Base-by-base conservation (phyloP, 2,329 filamentous ascomycete genomes). In the Talaromyces sp. region DNA sequence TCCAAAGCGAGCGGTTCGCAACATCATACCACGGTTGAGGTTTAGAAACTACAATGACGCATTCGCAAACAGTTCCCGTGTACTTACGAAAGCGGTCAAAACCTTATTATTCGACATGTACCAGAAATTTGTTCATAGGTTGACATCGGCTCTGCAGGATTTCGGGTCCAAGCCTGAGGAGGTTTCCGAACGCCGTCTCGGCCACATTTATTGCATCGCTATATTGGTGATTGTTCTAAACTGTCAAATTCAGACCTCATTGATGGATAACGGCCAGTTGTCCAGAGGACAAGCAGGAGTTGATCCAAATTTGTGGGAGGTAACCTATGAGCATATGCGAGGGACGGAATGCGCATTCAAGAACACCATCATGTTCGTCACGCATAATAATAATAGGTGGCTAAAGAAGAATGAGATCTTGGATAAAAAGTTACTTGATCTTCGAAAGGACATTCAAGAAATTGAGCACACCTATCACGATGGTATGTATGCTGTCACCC, bases 61-160 rank as follows among this genome's bases (percentile, higher is more conserved):
- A 29, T 31, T 13, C 19, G 34, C 56, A 3, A 59, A 54, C n/a
- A 51, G 40, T 1, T 67, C 65, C 2, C 67, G 67, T n/a, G 58
- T 34, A 4, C 54, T 65, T 17, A 65, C 59, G n/a, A 68, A 40
- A 47, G 34, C 58, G 22, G 59, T 67, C 7, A 68, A 68, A 22
- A 29, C 45, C 38, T 13, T 68, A 27, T 27, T 67, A 2, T 64
- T 67, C 10, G 36, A 59, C 7, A 45, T 65, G 11, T 68, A 67
- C 54, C 11, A 22, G 3, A 6, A 31, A 5, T 31, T 58, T 22
- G 34, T 65, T 2, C 1, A 60, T 17, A 58, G 54, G 8, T 11
- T 67, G 61, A 45, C 64, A 8, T 19, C n/a, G 3, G 58, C 54
- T 40, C 49, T 68, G 13, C 45, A 61, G 4, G 25, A 22, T 15